Evolutionary conservation across 108 stramenopile species (phyloP), one percentile per base, ranked within the genome.

Genomic region (Nannochloropsis gaditana): DNA sequence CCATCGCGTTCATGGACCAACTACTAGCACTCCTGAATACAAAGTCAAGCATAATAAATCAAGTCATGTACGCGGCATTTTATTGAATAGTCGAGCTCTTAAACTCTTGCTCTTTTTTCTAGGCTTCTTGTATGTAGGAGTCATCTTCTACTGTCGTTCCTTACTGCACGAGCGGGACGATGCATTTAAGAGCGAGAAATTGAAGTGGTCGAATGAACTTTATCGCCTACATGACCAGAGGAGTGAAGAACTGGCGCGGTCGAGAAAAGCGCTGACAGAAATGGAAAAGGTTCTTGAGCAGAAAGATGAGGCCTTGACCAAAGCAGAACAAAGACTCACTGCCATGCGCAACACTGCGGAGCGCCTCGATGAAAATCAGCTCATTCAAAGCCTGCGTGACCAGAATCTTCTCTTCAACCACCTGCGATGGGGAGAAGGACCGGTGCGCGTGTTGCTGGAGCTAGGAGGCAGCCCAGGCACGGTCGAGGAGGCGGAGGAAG

Each of bases 401-500:
- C 59, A 73, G 59, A 73, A 73, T n/a, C 59, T 73, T 3, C n/a
- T 73, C 8, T 73, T 73, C n/a, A 73, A 73, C n/a, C 59, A 73
- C 59, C n/a, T 73, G 8, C 59, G 59, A 2, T 73, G 59, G 59
- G 59, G 59, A 6, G 8, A 73, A n/a, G 59, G 59, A 6, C 59
- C 59, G 4, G 8, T n/a, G 59, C 59, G 6, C 19, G 59, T 73
- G 59, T 15, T 73, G 15, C 59, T 73, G 15, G 59, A 73, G 6
- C 15, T 73, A n/a, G 8, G 59, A 73, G 59, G 19, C 19, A n/a
- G 15, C 59, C 15, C 15, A 73, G 59, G 59, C 19, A n/a, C 2
- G 15, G 2, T 2, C 59, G 59, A 73, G 59, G 59, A 4, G 59
- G 59, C n/a, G 4, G 59, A 73, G 59, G 59, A 73, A 73, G 59